Evolutionary conservation across 371 early-diverging fungal species (phyloP).

Genomic region (Mitosporidium daphniae): DNA sequence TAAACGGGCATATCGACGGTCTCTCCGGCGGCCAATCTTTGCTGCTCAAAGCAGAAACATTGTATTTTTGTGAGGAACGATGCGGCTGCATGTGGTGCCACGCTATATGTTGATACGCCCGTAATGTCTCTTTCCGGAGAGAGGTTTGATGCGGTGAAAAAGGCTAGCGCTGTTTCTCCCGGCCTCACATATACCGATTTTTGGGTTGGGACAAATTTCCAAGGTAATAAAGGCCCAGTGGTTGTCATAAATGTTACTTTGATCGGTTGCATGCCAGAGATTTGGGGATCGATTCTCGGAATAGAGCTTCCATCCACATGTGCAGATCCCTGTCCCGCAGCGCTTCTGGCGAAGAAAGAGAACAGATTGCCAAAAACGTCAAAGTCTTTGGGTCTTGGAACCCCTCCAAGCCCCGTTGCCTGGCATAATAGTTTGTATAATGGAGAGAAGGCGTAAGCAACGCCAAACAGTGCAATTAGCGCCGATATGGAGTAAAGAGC

Average conservation of each 20-base stretch:
- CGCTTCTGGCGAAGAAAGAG: constrained; percentile 13
- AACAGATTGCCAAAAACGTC: constrained; percentile 19
- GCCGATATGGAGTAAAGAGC: constrained; percentile 40
- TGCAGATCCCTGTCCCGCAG: neutral
- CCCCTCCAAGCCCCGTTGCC: constrained; percentile 56
- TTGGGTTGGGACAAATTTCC: constrained; percentile 2
- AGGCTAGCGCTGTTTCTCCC: constrained; percentile 58
- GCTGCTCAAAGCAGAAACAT: constrained; percentile 94
- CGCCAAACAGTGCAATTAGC: constrained; percentile 38
- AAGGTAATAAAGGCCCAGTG: neutral
- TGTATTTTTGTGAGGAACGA: constrained; percentile 83
- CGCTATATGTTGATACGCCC: constrained; percentile 84
- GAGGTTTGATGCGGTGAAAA: constrained; percentile 64
- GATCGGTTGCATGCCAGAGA: neutral
- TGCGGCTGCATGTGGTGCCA: constrained; percentile 56
- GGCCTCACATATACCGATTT: constrained; percentile 1
- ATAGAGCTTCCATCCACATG: neutral
- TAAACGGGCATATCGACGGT: constrained; percentile 95
- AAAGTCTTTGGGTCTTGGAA: constrained; percentile 14
- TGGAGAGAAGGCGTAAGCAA: constrained; percentile 72
- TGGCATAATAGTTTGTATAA: constrained; percentile 68
- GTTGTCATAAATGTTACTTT: constrained; percentile 1
- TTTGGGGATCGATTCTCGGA: neutral
- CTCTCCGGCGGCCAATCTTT: constrained; percentile 48
- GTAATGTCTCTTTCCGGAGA: constrained; percentile 53